Evolutionary conservation across 192 early-diverging fungal genomes (phyloP).

Genomic region (Podochytrium sp.): DNA sequence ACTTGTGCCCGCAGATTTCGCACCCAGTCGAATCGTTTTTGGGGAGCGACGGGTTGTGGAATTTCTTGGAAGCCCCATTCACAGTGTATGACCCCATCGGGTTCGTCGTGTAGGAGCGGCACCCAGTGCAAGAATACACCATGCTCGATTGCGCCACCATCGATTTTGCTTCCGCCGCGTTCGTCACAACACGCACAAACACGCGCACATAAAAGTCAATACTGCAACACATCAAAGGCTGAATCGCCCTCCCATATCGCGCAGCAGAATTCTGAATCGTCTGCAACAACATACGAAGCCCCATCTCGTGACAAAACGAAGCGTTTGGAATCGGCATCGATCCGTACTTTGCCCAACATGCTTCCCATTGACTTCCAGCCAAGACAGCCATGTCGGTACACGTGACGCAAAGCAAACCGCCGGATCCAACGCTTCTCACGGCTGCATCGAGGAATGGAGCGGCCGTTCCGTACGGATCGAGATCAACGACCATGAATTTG

Average conservation of each 20-base stretch:
- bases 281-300: constrained; percentile 86
- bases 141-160: constrained; percentile 69
- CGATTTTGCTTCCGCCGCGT: constrained; percentile 74
- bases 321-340: constrained; percentile 83
- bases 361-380: constrained; percentile 85
- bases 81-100: constrained; percentile 9
- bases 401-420: constrained; percentile 92
- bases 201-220: constrained; percentile 98
- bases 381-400: constrained; percentile 97
- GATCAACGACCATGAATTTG: constrained; percentile 26
- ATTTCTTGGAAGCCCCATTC: constrained; percentile 41
- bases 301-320: constrained; percentile 95
- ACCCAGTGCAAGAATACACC: constrained; percentile 87
- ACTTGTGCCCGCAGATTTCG: constrained; percentile 70
- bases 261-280: constrained; percentile 82
- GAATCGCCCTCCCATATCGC: constrained; percentile 82
- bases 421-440: constrained; percentile 85
- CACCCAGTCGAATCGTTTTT: constrained; percentile 49
- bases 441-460: constrained; percentile 95
- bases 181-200: constrained; percentile 88
- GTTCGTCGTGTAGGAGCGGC: constrained; percentile 56
- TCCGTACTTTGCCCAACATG: constrained; percentile 93
- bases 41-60: constrained; percentile 67
- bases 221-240: constrained; percentile 87
- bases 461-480: constrained; percentile 95